Base-by-base conservation (phyloP, 2,329 filamentous ascomycete genomes). In the Periconia sp. region DNA sequence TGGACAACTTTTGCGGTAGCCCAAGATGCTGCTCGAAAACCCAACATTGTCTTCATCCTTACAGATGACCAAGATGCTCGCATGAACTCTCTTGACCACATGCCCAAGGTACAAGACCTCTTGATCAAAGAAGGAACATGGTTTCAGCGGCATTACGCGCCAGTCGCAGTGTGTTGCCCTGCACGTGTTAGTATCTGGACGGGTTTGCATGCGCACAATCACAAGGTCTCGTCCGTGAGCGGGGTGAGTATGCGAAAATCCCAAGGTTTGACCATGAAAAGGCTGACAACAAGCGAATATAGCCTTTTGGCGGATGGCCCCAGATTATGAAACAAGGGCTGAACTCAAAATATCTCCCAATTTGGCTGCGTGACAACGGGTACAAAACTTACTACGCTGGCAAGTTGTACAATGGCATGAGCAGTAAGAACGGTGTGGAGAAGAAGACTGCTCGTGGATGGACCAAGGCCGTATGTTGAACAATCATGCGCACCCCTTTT, bases 331-430 rank as follows among this genome's bases (percentile, higher is more conserved):
- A n/a, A n/a, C n/a, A n/a, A n/a, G n/a, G n/a, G n/a, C n/a, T n/a
- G n/a, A n/a, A n/a, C n/a, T n/a, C n/a, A n/a, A n/a, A 84, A 29
- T 87, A 85, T 50, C 75, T 88, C 0, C 85, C 85, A 0, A 60
- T 88, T 0, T 89, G 85, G 84, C 67, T 89, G n/a, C 82, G 87
- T 47, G 65, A 78, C 5, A 78, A 78, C 0, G 84, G 84, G 0
- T 88, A 88, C 59, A 79, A 80, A 52, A 87, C 85, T 0, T 87
- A 86, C 57, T 88, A 88, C 56, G 80, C 79, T 0, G 85, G 83
- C 17, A 88, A 89, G 58, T 71, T 87, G 2, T 85, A 86, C 68
- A 88, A 88, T 51, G 72, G 76, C 0, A 83, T 87, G 40, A 38
- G 24, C 16, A 79, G 72, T 0, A 71, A 80, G 2, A 56, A 75